Base-by-base conservation (phyloP, 345 rosid genomes). In the Hypericum perforatum region DNA sequence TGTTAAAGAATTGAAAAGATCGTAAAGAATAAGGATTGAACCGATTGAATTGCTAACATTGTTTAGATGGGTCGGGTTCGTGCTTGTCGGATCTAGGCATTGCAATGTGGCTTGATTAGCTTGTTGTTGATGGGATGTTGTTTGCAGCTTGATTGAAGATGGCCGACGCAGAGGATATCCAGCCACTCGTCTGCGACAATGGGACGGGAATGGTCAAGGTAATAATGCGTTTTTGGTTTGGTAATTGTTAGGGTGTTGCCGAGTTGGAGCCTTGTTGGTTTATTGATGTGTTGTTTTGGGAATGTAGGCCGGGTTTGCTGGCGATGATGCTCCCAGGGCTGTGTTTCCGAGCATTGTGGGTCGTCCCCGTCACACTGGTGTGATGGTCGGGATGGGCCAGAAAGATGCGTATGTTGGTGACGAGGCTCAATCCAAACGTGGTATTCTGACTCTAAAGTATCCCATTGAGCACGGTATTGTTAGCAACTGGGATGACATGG, bases 311-410 rank as follows among this genome's bases (percentile, higher is more conserved):
- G 78, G 81, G 14, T 76, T 77, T 58, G 86, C 82, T 11, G 86
- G 86, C 37, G 86, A 80, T 66, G 86, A 80, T 70, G 86, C 82
- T 41, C 86, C 86, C 8, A 77, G 86, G 62, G 86, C 82, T 49
- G 82, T 77, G 14, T 80, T 80, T 64, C 86, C 82, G 5, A 80
- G 78, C 54, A 76, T 76, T 38, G 73, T 76, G 10, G 77, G 81
- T 39, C 53, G 81, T 51, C 77, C 80, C 13, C 70, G 75, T 37
- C 77, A 76, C 57, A 72, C 77, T 4, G 77, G 80, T 44, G 77
- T 76, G 60, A 76, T 76, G 80, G 73, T 72, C 52, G 80, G 77
- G 22, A 72, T 76, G 80, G 79, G 74, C n/a, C 76, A 75, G 41
- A 75, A 71, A 70, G 79, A 75, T 56, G 74, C 76, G 10, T 75